A percentile compares a stretch with the other conserved stretches of the same genome.
Conservation (phyloP, 192 early-diverging fungal species). For the Umbelopsis sp. region DNA sequence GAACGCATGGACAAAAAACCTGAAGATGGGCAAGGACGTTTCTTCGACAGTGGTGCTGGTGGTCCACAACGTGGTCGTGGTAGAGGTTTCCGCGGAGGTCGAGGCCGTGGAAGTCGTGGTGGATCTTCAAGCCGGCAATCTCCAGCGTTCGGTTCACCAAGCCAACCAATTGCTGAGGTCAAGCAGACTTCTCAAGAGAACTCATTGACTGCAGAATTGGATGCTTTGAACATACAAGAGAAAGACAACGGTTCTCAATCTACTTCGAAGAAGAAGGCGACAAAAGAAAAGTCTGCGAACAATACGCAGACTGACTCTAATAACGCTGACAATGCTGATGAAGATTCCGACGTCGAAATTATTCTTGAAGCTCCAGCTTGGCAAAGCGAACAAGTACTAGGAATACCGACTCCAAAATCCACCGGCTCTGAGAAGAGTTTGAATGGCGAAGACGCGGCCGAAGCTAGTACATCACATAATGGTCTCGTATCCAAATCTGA, state of each 20-base stretch:
- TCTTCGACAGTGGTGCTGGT: not conserved
- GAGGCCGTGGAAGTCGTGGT: not conserved
- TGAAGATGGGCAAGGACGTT: not conserved
- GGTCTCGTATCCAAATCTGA: not conserved
- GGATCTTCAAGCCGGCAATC: not conserved
- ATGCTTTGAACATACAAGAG: not conserved
- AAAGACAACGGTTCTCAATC: not conserved
- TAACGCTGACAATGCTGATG: conserved; percentile 6
- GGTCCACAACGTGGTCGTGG: conserved; percentile 6
- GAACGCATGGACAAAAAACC: not conserved
- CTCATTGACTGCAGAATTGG: not conserved
- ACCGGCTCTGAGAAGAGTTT: conserved; percentile 6
- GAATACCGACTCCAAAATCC: conserved; percentile 28
- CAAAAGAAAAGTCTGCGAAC: not conserved
- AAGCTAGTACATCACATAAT: not conserved
- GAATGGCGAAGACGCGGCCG: not conserved
- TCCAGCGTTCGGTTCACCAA: not conserved
- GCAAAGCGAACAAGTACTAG: conserved; percentile 21
- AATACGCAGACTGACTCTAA: not conserved
- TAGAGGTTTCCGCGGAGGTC: conserved; percentile 5
- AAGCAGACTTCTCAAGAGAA: not conserved
- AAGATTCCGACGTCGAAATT: conserved; percentile 39
- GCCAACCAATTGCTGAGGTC: not conserved
- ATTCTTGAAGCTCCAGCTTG: conserved; percentile 25
- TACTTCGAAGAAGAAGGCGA: too few relatives aligned